phyloP scores from a whole-genome alignment of 2,329 filamentous ascomycete genomes.

The Aspergillus clavatus region DNA sequence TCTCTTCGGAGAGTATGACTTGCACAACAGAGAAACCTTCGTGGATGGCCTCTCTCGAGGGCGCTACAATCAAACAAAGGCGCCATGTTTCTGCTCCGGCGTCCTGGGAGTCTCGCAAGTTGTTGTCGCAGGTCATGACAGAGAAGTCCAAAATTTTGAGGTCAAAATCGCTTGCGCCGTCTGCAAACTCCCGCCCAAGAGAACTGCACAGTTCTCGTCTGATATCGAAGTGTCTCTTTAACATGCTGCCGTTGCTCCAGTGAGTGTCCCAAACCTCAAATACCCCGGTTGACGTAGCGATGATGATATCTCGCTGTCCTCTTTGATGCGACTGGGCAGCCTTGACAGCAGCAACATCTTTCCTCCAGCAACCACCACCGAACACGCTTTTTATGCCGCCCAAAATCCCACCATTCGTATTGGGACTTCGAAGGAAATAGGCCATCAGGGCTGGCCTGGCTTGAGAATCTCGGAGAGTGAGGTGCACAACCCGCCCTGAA shows the following conservation, averaged over 20 bases:
- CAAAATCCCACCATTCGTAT: conserved; percentile 63
- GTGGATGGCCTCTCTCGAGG: conserved; percentile 46
- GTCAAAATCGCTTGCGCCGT: conserved; percentile 51
- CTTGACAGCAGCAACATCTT: conserved; percentile 74
- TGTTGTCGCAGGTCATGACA: conserved; percentile 42
- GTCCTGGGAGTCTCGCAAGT: conserved; percentile 47
- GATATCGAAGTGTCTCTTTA: conserved; percentile 67
- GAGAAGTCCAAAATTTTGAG: conserved; percentile 77
- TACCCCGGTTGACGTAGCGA: conserved; percentile 70
- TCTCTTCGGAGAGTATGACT: conserved; percentile 53
- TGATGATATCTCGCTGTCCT: conserved; percentile 79
- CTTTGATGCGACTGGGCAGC: conserved; percentile 66
- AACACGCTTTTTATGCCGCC: conserved; percentile 76
- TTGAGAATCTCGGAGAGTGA: conserved; percentile 80
- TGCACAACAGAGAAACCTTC: conserved; percentile 73
- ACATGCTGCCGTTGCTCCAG: conserved; percentile 75
- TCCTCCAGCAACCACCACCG: conserved; percentile 63
- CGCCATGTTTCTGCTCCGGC: conserved; percentile 46
- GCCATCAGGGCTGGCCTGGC: conserved; percentile 76
- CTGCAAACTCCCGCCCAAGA: conserved; percentile 54
- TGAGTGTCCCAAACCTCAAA: conserved; percentile 85
- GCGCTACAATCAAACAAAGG: conserved; percentile 58
- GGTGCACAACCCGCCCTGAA: conserved; percentile 77
- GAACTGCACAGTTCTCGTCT: conserved; percentile 60
- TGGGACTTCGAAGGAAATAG: conserved; percentile 65